These are phyloP conservation scores for Neurospora crassa DNA, from an alignment of 2,329 filamentous ascomycete genomes.

Conservation along the genomic window DNA sequence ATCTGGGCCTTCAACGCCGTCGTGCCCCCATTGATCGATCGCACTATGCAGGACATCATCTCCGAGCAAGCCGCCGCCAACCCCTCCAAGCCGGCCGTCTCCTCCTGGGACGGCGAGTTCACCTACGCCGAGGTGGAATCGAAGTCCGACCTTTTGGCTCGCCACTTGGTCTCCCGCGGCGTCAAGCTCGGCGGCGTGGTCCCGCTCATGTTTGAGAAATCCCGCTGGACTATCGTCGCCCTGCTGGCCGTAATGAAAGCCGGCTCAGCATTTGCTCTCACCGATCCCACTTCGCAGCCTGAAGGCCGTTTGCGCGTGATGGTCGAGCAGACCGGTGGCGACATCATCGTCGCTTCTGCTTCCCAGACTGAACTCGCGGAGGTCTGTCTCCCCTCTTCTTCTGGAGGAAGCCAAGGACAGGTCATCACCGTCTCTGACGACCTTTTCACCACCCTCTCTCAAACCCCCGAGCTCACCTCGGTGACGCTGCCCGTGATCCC, in stretches of 20 bases:
- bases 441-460: neutral
- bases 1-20: slow-evolving; percentile 22
- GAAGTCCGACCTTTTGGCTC: slow-evolving; percentile 32
- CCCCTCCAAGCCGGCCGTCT: slow-evolving; percentile 32
- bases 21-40: slow-evolving; percentile 30
- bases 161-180: slow-evolving; percentile 28
- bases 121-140: slow-evolving; percentile 36
- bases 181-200: slow-evolving; percentile 30
- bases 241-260: slow-evolving; percentile 18
- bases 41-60: slow-evolving; percentile 39
- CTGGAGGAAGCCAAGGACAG: neutral
- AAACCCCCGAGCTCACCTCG: neutral
- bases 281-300: slow-evolving; percentile 16
- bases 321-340: slow-evolving; percentile 14
- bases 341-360: slow-evolving; percentile 10
- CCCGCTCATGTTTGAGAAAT: slow-evolving; percentile 23
- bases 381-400: slow-evolving; percentile 1
- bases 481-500: slow-evolving; percentile 3
- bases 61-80: slow-evolving; percentile 26
- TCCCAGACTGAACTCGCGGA: slow-evolving; percentile 9
- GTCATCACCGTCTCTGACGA: slow-evolving; percentile 6
- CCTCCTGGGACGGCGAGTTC: slow-evolving; percentile 39
- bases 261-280: slow-evolving; percentile 16
- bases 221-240: slow-evolving; percentile 16
- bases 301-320: slow-evolving; percentile 14